Evolutionary conservation across 2,329 filamentous ascomycete genomes (phyloP), one percentile per base, ranked within the genome.

Genomic region (Aphanoascus verrucosus): DNA sequence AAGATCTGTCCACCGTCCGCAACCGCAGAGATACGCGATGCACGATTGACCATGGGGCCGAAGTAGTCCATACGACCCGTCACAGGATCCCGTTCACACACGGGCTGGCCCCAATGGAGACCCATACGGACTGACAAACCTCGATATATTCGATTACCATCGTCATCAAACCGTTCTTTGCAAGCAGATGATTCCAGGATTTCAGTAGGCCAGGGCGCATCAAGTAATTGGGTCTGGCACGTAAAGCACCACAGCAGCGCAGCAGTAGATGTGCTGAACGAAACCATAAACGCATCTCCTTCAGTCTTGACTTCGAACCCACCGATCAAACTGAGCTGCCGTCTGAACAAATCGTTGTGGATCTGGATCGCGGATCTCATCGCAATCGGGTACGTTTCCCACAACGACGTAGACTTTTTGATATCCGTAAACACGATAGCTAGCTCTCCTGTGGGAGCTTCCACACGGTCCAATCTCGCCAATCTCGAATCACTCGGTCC

Each of bases 11-110:
- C 93, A 57, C 93, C 93, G 66, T 98, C 93, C 35, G 93, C 93
- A 42, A 95, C 90, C 19, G 88, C 85, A 5, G 88, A 93, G 59
- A 98, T 94, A 72, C 93, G 86, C 14, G 93, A 86, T 0, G 93
- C 88, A 65, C 94, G 90, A 72, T 98, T 98, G 64, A 98, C 93
- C 89, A 98, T 98, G 12, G 93, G 93, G 0, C 93, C 93, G 66
- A 97, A 98, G 72, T 98, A 98, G 64, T 98, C 93, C 93, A 98
- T 98, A 58, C 93, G 88, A 55, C 90, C 85, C 1, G 93, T 98
- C 48, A 98, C 90, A 0, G 93, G 93, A 69, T 98, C 93, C 47
- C 85, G 86, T 69, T 98, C 93, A 66, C 89, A 94, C 62, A 98
- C 89, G 5, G 91, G 93, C 56, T 86, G 83, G 60, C 93, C 93